Conservation (phyloP, 208 protist genomes). For the Crithidia brevicula region DNA sequence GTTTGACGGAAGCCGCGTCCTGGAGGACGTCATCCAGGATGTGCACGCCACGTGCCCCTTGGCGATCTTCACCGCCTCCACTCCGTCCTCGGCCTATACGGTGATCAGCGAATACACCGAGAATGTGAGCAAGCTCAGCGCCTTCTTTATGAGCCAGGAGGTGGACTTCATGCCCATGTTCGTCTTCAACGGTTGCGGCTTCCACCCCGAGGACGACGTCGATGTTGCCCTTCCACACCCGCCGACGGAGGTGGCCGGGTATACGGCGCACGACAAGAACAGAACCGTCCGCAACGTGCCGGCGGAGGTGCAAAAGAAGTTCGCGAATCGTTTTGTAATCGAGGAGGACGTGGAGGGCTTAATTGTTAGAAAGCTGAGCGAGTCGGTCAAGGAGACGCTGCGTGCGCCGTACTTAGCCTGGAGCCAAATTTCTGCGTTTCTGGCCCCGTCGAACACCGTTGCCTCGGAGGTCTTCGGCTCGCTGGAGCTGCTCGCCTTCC, state of each 20-base stretch:
- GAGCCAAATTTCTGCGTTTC: constrained; percentile 86
- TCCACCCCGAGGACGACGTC: constrained; percentile 34
- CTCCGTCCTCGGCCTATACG: constrained; percentile 68
- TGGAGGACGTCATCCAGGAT: constrained; percentile 69
- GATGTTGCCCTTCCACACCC: constrained; percentile 26
- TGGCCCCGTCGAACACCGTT: constrained; percentile 44
- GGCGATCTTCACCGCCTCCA: constrained; percentile 75
- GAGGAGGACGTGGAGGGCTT: constrained; percentile 81
- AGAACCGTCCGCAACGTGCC: constrained; percentile 25
- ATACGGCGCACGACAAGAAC: constrained; percentile 23
- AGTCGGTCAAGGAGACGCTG: constrained; percentile 57
- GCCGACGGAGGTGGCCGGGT: constrained; percentile 26
- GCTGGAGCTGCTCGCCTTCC: constrained; percentile 86
- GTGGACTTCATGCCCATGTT: constrained; percentile 51
- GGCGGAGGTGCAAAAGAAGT: constrained; percentile 42
- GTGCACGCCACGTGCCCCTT: constrained; percentile 59
- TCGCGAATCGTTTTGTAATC: constrained; percentile 65
- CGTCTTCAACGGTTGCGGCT: constrained; percentile 72
- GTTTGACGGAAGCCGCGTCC: constrained; percentile 83
- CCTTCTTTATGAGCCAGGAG: constrained; percentile 18
- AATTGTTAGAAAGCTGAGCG: constrained; percentile 67
- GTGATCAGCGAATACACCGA: constrained; percentile 49
- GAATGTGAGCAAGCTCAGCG: constrained; percentile 29
- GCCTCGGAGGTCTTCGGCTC: constrained; percentile 80
- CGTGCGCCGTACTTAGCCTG: constrained; percentile 88